Evolutionary conservation across 768 basidiomycete species (phyloP), one percentile per base, ranked within the genome.

Genomic region (Termitomyces sp.): DNA sequence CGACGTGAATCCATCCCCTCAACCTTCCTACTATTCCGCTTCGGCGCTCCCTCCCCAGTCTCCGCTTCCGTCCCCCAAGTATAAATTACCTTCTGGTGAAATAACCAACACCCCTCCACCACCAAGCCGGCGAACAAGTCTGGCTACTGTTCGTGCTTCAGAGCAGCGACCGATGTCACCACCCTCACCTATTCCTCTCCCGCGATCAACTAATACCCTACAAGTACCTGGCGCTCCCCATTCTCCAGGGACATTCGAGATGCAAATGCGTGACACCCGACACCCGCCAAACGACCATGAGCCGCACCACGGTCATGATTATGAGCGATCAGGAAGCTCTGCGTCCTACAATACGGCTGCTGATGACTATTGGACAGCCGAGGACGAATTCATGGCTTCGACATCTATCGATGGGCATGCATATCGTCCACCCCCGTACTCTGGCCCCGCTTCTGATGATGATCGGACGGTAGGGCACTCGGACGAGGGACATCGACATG

Each of bases 21-120:
- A 74, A 24, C 73, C 73, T 9, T 91, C 91, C 18, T 90, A 89
- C 67, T 91, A 92, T 69, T 89, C 90, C 20, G 82, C 78, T 7
- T 88, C 81, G 5, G 86, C 89, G 42, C 77, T 91, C 28, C 87
- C 89, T 1, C 67, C 78, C 4, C 79, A 85, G 13, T 89, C 89
- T 5, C 88, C 89, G 0, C 69, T 84, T 46, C 84, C 87, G 2
- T 79, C 79, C 35, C 75, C 85, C 5, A 71, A 77, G 59, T 83
- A 82, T 69, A 76, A 71, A 55, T 78, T 77, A 58, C 65, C 84
- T 2, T 67, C 75, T 39, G 83, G 81, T 7, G 81, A 83, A 62
- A 68, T 81, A 5, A 80, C 76, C 38, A 79, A 70, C 57, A 77
- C 74, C 33, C 48, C 54, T 33, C 78, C 79, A 46, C 78, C 79